phyloP scores from a whole-genome alignment of 192 early-diverging fungal genomes.

The Coemansia sp. region DNA sequence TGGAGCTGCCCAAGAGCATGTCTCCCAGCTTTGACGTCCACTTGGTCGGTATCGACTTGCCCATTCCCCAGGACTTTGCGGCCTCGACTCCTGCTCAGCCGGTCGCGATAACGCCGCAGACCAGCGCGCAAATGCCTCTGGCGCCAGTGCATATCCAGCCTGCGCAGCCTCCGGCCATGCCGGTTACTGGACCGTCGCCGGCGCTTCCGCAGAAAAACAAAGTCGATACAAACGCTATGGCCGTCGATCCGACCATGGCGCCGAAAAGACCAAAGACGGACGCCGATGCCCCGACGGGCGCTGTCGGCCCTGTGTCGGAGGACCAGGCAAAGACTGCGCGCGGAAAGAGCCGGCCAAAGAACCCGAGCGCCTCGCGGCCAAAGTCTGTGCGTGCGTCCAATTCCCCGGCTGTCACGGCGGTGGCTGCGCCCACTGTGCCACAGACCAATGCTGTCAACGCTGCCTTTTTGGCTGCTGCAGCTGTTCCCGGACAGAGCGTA shows the following conservation, averaged over 20 bases:
- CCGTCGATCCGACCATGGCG: background rate
- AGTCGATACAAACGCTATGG: constrained; percentile 2
- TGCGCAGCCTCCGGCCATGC: constrained; percentile 7
- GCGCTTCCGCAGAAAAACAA: constrained; percentile 44
- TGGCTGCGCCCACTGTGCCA: constrained; percentile 10
- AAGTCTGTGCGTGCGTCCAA: constrained; percentile 33
- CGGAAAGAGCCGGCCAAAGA: constrained; percentile 28
- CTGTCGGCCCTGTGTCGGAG: constrained; percentile 8
- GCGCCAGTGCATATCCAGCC: constrained; percentile 40
- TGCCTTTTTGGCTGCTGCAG: background rate
- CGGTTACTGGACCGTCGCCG: constrained; percentile 10
- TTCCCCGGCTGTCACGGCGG: constrained; percentile 38
- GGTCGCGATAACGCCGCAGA: constrained; percentile 9
- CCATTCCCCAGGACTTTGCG: constrained; percentile 30
- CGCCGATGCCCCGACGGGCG: background rate
- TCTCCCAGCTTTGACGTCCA: constrained; percentile 46
- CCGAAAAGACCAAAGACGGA: constrained; percentile 35
- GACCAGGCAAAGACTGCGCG: constrained; percentile 32
- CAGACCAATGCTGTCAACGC: background rate
- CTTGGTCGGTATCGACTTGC: constrained; percentile 43
- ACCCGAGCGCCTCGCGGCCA: background rate
- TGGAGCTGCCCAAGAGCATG: constrained; percentile 44
- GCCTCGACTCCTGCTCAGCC: background rate
- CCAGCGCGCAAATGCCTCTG: background rate
- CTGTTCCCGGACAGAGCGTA: background rate